Conservation (phyloP, 2,329 filamentous ascomycete genomes). For the Sphaerulina vaccinii region DNA sequence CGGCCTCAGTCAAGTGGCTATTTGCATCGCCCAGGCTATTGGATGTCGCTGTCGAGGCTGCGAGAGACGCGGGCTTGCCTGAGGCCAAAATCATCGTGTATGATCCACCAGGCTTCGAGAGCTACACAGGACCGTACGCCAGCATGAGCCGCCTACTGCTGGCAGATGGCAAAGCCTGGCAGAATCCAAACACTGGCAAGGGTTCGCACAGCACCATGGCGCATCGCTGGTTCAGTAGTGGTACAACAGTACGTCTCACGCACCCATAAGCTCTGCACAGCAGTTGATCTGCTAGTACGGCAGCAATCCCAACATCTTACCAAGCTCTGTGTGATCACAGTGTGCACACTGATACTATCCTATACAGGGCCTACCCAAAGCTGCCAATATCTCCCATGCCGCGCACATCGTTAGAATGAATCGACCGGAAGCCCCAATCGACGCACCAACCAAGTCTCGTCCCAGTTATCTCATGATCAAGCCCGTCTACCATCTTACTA, state of each 20-base stretch:
- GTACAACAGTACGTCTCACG: constrained; percentile 47
- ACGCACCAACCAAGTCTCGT: too few species aligned
- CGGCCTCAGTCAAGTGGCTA: constrained; percentile 28
- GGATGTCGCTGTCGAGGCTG: constrained; percentile 34
- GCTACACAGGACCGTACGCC: not conserved
- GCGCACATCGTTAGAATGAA: constrained; percentile 51
- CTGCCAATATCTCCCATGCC: constrained; percentile 56
- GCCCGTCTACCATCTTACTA: constrained; percentile 2
- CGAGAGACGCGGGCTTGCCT: constrained; percentile 40
- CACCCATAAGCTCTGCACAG: too few species aligned
- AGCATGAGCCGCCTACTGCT: not conserved
- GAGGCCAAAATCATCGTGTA: constrained; percentile 45
- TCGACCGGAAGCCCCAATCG: not conserved
- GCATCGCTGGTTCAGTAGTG: constrained; percentile 52
- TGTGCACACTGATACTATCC: not conserved
- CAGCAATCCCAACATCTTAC: too few species aligned
- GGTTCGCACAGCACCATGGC: constrained; percentile 47
- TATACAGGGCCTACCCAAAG: constrained; percentile 52
- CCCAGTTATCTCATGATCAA: not conserved
- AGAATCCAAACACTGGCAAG: constrained; percentile 44
- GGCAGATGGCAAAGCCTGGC: constrained; percentile 41
- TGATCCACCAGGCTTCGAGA: constrained; percentile 19
- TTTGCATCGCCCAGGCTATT: constrained; percentile 30
- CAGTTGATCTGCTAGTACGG: too few species aligned
- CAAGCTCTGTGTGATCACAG: too few species aligned